A percentile compares a stretch with the other conserved stretches of the same genome.
Evolutionary conservation across 2,329 filamentous ascomycete species (phyloP).

Genomic region (Plectosphaerella cucumerina): DNA sequence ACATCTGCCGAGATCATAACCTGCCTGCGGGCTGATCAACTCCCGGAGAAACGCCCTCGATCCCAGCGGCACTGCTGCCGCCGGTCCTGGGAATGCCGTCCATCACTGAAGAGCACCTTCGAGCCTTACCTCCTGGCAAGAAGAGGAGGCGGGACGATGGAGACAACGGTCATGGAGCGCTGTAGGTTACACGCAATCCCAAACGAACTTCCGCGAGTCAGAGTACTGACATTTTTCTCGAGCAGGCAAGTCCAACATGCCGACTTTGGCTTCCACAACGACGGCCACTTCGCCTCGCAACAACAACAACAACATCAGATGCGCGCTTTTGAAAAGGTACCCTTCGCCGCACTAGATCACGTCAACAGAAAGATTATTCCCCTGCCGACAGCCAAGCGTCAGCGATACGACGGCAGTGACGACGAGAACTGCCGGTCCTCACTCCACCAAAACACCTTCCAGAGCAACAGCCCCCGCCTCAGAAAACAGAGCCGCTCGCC

Average conservation of each 20-base stretch:
- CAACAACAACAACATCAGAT: neutral
- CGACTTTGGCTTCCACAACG: neutral
- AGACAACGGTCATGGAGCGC: constrained; percentile 3
- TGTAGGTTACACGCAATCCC: neutral
- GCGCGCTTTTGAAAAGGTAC: neutral
- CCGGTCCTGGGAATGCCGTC: constrained; percentile 8
- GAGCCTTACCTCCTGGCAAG: constrained; percentile 7
- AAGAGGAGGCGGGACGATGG: constrained; percentile 14
- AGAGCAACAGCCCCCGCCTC: neutral
- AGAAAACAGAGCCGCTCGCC: constrained; percentile 7
- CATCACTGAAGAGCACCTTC: constrained; percentile 12
- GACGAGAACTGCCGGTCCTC: neutral
- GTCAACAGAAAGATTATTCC: constrained; percentile 2
- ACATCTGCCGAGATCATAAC: too few relatives aligned
- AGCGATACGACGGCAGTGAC: neutral
- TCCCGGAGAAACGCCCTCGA: too few relatives aligned
- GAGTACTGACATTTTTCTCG: neutral
- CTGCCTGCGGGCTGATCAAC: neutral
- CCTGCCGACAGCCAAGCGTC: neutral
- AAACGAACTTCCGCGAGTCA: neutral
- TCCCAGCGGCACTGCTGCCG: too few relatives aligned
- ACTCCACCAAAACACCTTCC: neutral
- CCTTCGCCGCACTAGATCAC: neutral
- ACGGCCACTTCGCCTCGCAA: neutral
- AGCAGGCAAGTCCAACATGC: neutral